phyloP scores from a whole-genome alignment of 2,329 filamentous ascomycete genomes.

The Beauveria brongniartii region DNA sequence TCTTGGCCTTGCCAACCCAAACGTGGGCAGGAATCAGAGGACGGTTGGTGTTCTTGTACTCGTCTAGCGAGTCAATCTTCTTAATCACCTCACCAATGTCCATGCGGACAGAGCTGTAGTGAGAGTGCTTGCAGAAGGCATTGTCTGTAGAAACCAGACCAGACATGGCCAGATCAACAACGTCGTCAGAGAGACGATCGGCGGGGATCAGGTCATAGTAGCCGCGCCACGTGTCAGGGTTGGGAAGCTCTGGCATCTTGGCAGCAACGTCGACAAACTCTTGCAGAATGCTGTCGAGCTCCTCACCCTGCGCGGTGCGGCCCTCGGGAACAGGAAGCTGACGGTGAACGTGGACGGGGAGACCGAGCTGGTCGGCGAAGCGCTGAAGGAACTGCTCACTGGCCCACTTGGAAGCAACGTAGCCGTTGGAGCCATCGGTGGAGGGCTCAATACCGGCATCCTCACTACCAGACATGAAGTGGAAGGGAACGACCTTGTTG shows the following conservation, averaged over 20 bases:
- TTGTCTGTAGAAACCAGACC: slow-evolving; percentile 2
- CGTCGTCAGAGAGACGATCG: slow-evolving; percentile 11
- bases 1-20: slow-evolving; percentile 12
- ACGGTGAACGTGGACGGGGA: slow-evolving; percentile 14
- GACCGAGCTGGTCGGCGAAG: slow-evolving; percentile 1
- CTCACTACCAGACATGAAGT: slow-evolving; percentile 28
- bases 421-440: slow-evolving; percentile 21
- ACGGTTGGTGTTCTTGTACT: slow-evolving; percentile 9
- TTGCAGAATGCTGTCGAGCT: slow-evolving; percentile 11
- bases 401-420: slow-evolving; percentile 27
- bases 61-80: slow-evolving; percentile 10
- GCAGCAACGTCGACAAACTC: slow-evolving; percentile 12
- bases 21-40: slow-evolving; percentile 11
- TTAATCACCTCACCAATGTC: slow-evolving; percentile 12
- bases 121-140: slow-evolving; percentile 9
- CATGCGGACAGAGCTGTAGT: slow-evolving; percentile 13
- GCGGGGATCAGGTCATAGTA: slow-evolving; percentile 12
- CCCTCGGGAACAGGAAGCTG: slow-evolving; percentile 12
- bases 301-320: slow-evolving; percentile 9
- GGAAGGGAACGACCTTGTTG: slow-evolving; percentile 23
- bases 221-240: slow-evolving; percentile 10
- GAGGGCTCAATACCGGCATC: slow-evolving; percentile 13
- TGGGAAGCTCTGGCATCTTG: slow-evolving; percentile 11
- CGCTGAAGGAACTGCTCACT: slow-evolving; percentile 24
- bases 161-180: slow-evolving; percentile 11